Evolutionary conservation across 23 red algal genomes (phyloP).

Genomic region (Gracilaria domingensis): DNA sequence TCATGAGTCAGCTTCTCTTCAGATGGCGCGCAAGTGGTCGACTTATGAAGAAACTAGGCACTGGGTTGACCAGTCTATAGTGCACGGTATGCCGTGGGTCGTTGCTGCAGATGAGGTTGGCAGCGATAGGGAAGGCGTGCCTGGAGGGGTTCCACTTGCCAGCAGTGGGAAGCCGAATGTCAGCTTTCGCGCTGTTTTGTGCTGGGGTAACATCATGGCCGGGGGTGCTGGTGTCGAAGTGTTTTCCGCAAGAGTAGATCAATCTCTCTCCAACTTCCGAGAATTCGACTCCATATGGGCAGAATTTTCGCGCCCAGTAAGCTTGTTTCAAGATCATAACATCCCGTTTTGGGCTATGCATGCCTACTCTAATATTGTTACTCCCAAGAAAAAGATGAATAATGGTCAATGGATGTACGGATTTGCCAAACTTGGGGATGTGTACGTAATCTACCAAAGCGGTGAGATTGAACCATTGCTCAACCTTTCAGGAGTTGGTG

Average conservation of each 20-base stretch:
- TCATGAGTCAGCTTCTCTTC: slow-evolving; percentile 46
- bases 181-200: slow-evolving; percentile 43
- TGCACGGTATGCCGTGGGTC: slow-evolving; percentile 54
- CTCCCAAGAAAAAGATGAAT: neutral
- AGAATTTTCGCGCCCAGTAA: slow-evolving; percentile 47
- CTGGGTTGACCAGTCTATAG: slow-evolving; percentile 47
- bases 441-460: slow-evolving; percentile 51
- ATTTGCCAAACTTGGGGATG: slow-evolving; percentile 35
- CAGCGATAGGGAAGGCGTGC: neutral
- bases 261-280: slow-evolving; percentile 62
- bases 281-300: slow-evolving; percentile 55
- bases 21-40: slow-evolving; percentile 36
- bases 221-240: slow-evolving; percentile 67
- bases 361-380: slow-evolving; percentile 2
- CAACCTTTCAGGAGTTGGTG: slow-evolving; percentile 19
- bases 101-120: slow-evolving; percentile 72
- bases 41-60: slow-evolving; percentile 34
- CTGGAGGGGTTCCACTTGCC: slow-evolving; percentile 28
- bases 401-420: slow-evolving; percentile 28
- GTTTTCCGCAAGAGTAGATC: slow-evolving; percentile 43
- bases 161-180: slow-evolving; percentile 11
- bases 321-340: slow-evolving; percentile 32
- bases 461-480: slow-evolving; percentile 45
- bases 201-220: slow-evolving; percentile 72
- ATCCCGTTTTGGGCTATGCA: slow-evolving; percentile 70